These are phyloP conservation scores for Phellopilus nigrolimitatus DNA, from an alignment of 1,284 basidiomycete species.

Conservation along the genomic window DNA sequence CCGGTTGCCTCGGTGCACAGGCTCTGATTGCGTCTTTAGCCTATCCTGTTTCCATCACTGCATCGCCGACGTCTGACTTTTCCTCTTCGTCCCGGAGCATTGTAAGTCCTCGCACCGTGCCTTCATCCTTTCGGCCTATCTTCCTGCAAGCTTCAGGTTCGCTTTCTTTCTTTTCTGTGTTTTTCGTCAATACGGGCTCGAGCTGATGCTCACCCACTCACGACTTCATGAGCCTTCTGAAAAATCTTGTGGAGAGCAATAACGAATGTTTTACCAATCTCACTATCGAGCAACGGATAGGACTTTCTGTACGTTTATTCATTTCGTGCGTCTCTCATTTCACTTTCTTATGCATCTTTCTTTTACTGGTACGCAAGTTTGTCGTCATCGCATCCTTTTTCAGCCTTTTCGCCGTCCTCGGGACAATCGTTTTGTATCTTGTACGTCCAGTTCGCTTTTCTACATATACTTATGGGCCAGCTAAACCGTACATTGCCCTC, in stretches of 20 bases:
- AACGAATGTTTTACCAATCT: neutral
- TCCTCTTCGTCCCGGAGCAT: too few relatives aligned
- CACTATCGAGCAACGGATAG: neutral
- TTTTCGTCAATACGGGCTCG: neutral
- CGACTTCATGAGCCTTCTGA: neutral
- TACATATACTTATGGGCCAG: neutral
- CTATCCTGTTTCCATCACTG: neutral
- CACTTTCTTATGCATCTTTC: neutral
- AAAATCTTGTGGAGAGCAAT: neutral
- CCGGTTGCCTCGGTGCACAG: too few relatives aligned
- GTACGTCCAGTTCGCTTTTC: conserved; percentile 4
- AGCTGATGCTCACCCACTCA: neutral
- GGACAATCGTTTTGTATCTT: conserved; percentile 8
- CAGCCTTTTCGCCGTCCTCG: conserved; percentile 2
- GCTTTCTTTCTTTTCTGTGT: neutral
- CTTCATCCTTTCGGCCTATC: too few relatives aligned
- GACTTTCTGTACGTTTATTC: conserved; percentile 11
- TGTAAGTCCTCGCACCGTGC: too few relatives aligned
- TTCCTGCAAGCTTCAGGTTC: too few relatives aligned
- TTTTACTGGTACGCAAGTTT: neutral
- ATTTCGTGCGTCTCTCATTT: too few relatives aligned
- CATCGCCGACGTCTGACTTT: neutral
- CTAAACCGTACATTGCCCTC: neutral
- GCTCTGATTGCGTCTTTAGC: neutral
- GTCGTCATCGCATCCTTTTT: neutral